Evolutionary conservation across 306 rosid genomes (phyloP).

Genomic region (Mucuna pruriens): DNA sequence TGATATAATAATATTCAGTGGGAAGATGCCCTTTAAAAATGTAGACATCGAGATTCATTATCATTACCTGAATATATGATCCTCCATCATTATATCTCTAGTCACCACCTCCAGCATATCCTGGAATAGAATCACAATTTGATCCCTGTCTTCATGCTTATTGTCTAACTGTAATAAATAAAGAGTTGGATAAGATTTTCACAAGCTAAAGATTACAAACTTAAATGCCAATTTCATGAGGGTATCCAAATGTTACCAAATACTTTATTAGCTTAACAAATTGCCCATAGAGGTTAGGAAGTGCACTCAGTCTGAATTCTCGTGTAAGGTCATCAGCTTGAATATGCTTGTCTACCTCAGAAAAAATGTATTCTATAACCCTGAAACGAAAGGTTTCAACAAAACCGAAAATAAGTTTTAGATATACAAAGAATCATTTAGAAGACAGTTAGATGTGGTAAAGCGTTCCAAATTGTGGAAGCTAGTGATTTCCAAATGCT

Average conservation of each 20-base stretch:
- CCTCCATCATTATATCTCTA: conserved; percentile 94
- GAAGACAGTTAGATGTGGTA: conserved; percentile 1
- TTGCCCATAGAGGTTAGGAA: conserved; percentile 80
- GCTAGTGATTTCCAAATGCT: not conserved
- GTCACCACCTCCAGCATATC: conserved; percentile 97
- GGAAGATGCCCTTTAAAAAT: conserved; percentile 2
- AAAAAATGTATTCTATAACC: conserved; percentile 69
- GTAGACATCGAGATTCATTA: conserved; percentile 12
- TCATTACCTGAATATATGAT: conserved; percentile 71
- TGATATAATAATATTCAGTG: conserved; percentile 29
- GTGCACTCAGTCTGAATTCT: conserved; percentile 83
- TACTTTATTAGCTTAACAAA: conserved; percentile 70
- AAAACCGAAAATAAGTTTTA: conserved; percentile 13
- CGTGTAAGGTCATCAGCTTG: conserved; percentile 45
- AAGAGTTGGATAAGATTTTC: conserved; percentile 31
- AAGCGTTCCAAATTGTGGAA: not conserved
- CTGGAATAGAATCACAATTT: conserved; percentile 90
- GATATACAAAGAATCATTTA: not conserved
- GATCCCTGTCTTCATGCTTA: conserved; percentile 74
- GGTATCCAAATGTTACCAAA: conserved; percentile 61
- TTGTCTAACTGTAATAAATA: conserved; percentile 66
- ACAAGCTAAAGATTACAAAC: conserved; percentile 22
- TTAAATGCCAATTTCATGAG: not conserved
- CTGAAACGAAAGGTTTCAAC: conserved; percentile 52
- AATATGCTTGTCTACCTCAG: conserved; percentile 71